Percentiles rank a stretch among this genome's conserved stretches.
Conservation (phyloP, 352 stramenopile species). For the Pythium monospermum region DNA sequence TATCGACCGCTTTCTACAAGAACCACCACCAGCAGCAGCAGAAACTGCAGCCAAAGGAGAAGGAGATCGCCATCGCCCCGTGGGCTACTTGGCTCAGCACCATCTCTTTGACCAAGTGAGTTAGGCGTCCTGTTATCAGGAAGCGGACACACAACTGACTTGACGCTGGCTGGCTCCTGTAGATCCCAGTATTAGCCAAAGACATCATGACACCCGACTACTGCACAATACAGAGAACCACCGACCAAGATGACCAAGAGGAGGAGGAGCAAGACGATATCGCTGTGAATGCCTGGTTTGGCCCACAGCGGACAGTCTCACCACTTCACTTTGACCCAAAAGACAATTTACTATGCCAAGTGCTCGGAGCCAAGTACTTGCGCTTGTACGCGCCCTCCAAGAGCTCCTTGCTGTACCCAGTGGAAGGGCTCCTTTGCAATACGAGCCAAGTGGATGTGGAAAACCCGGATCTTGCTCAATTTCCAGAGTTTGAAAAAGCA, state of each 20-base stretch:
- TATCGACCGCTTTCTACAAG: slow-evolving; percentile 51
- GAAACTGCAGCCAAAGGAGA: slow-evolving; percentile 1
- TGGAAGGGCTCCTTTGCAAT: slow-evolving; percentile 82
- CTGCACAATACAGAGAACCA: too few species aligned
- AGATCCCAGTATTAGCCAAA: slow-evolving; percentile 72
- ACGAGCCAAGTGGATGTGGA: slow-evolving; percentile 77
- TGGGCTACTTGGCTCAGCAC: slow-evolving; percentile 86
- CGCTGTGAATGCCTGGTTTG: slow-evolving; percentile 86
- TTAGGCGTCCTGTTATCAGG: not conserved
- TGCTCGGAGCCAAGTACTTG: slow-evolving; percentile 81
- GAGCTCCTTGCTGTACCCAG: slow-evolving; percentile 71
- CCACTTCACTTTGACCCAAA: slow-evolving; percentile 87
- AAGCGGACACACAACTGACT: not conserved
- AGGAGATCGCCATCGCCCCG: not conserved
- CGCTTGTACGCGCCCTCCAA: slow-evolving; percentile 68
- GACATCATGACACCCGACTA: slow-evolving; percentile 89
- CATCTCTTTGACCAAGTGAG: slow-evolving; percentile 86
- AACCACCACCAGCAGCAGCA: not conserved
- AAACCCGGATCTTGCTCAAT: slow-evolving; percentile 35
- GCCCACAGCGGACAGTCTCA: slow-evolving; percentile 71
- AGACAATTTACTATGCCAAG: slow-evolving; percentile 88
- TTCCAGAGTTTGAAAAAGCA: slow-evolving; percentile 44
- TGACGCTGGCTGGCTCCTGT: not conserved
- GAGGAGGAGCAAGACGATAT: slow-evolving; percentile 58
- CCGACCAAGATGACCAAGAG: slow-evolving; percentile 39